Evolutionary conservation across 129 eudicot genomes (phyloP), one percentile per base, ranked within the genome.

Genomic region (Smallanthus sonchifolius): DNA sequence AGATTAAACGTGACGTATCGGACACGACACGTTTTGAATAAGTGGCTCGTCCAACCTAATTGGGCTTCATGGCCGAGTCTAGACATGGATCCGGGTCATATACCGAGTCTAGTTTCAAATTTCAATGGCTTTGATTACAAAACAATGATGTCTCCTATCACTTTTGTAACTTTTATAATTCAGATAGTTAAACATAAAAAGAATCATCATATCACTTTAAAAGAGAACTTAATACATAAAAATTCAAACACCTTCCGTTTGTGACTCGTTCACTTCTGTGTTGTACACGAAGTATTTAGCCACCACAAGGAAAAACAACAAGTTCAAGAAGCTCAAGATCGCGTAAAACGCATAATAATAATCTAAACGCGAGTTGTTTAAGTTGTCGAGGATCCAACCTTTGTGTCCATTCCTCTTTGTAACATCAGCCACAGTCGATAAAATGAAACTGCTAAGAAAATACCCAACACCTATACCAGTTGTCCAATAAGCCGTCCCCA

Each of bases 291-390:
- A 86, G 52, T 59, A 72, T 52, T 80, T 89, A 0, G 83, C 79
- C 8, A 73, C 84, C 79, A 76, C 43, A 32, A 92, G 30, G 76
- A 89, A 92, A 72, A 84, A 77, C 14, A 79, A 14, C 11, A 92
- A 79, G 69, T 92, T 92, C 66, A 81, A 39, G 19, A 81, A 69
- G 68, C 84, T 89, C 30, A 92, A 79, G 13, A 85, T 61, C 16
- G 88, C 94, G 3, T 77, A 84, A 30, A 92, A 89, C 8, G 82
- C 91, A 2, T 81, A 92, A 64, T 87, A 92, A 37, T 85, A 85
- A 68, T 92, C 97, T 7, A 92, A 84, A 66, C 80, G 97, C n/a
- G 97, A 92, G 10, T 81, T 91, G 35, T 92, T 92, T 56, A 92
- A 86, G 79, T 92, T 85, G 75, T 92, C 87, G 42, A 54, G 73